Conservation (phyloP, 495 filamentous ascomycete genomes). For the Aspergillus hancockii region DNA sequence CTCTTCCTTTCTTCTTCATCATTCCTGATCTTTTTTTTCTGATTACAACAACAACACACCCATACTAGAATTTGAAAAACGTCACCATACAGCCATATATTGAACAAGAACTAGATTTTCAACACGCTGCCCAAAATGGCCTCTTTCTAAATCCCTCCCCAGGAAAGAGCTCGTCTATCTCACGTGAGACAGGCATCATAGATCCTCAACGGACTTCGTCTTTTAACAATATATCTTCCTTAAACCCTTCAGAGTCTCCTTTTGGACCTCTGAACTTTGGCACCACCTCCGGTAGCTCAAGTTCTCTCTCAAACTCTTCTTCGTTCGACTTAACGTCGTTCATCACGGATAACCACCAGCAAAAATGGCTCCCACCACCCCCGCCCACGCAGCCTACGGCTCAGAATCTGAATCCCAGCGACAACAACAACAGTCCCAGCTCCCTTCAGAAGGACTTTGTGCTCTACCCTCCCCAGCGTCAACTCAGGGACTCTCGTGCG, state of each 20-base stretch:
- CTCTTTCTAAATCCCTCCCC: constrained; percentile 45
- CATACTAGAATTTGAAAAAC: constrained; percentile 20
- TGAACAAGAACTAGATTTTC: constrained; percentile 25
- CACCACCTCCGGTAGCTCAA: constrained; percentile 54
- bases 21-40: constrained; percentile 7
- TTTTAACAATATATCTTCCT: constrained; percentile 38
- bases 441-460: constrained; percentile 47
- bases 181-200: constrained; percentile 52
- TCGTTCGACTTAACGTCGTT: constrained; percentile 59
- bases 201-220: constrained; percentile 40
- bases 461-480: constrained; percentile 45
- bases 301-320: constrained; percentile 46
- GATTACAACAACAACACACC: constrained; percentile 4
- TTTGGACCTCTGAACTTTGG: constrained; percentile 59
- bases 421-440: constrained; percentile 26
- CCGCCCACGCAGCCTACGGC: constrained; percentile 46
- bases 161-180: constrained; percentile 40
- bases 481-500: constrained; percentile 36
- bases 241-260: constrained; percentile 45
- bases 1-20: constrained; percentile 18
- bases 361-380: constrained; percentile 64
- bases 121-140: constrained; percentile 46
- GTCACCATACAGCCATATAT: constrained; percentile 35
- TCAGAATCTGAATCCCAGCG: constrained; percentile 47
- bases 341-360: constrained; percentile 65